phyloP scores from a whole-genome alignment of 2,329 filamentous ascomycete genomes.

The Xylogone sp. region DNA sequence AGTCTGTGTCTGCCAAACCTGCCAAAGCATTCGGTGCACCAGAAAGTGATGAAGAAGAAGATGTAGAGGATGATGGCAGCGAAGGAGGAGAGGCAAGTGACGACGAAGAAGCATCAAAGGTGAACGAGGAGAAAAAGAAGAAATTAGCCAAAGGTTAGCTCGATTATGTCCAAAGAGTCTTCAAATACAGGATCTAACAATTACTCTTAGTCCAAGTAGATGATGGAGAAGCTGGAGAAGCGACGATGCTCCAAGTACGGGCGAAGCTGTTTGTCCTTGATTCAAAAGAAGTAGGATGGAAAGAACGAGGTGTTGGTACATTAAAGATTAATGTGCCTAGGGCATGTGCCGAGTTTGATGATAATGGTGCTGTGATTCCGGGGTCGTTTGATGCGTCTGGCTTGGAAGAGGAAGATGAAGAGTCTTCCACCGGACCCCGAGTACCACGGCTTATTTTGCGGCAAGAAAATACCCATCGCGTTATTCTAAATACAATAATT shows the following conservation, averaged over 20 bases:
- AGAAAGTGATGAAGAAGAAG: slow-evolving; percentile 49
- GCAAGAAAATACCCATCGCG: slow-evolving; percentile 81
- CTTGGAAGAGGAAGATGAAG: slow-evolving; percentile 37
- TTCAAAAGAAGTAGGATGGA: slow-evolving; percentile 63
- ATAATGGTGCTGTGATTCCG: slow-evolving; percentile 44
- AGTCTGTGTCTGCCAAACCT: slow-evolving; percentile 51
- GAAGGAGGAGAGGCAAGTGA: slow-evolving; percentile 26
- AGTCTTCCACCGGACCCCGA: slow-evolving; percentile 29
- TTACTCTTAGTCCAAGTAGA: slow-evolving; percentile 60
- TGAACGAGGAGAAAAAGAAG: slow-evolving; percentile 46
- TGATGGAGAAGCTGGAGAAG: slow-evolving; percentile 83
- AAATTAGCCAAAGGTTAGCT: slow-evolving; percentile 43
- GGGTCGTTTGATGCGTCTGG: slow-evolving; percentile 55
- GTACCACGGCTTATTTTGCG: slow-evolving; percentile 79
- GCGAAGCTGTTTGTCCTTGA: slow-evolving; percentile 84
- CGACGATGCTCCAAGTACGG: slow-evolving; percentile 69
- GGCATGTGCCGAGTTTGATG: slow-evolving; percentile 51
- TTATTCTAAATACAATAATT: slow-evolving; percentile 82
- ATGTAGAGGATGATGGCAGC: slow-evolving; percentile 41
- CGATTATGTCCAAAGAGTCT: too few species aligned
- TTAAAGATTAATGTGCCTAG: slow-evolving; percentile 78
- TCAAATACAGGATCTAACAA: slow-evolving; percentile 23
- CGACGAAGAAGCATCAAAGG: background rate
- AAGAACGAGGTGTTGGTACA: slow-evolving; percentile 80
- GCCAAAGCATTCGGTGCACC: slow-evolving; percentile 75